A percentile compares a stretch with the other conserved stretches of the same genome.
These are phyloP conservation scores for Megacollybia marginata DNA, from an alignment of 768 basidiomycete genomes.

Conservation along the genomic window DNA sequence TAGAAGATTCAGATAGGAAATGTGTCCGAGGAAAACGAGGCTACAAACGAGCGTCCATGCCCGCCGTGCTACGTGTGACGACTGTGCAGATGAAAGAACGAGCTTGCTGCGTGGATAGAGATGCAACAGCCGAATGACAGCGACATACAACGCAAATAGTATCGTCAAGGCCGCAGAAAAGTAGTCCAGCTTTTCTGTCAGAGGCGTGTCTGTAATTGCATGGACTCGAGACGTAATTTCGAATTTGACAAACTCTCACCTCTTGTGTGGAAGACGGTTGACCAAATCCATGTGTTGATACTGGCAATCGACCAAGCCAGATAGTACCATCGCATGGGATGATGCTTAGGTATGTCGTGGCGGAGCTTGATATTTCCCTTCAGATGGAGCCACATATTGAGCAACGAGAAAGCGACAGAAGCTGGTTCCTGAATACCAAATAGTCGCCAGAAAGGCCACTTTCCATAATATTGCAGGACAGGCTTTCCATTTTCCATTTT, in stretches of 20 bases:
- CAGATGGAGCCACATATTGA: conserved; percentile 74
- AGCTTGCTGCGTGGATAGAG: conserved; percentile 46
- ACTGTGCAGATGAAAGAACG: conserved; percentile 5
- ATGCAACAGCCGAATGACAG: conserved; percentile 69
- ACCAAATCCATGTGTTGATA: conserved; percentile 92
- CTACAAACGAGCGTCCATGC: conserved; percentile 48
- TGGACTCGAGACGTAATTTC: not conserved
- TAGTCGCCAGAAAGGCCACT: conserved; percentile 93
- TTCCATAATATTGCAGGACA: conserved; percentile 84
- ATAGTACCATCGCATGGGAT: conserved; percentile 71
- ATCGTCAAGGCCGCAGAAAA: conserved; percentile 89
- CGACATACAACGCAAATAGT: conserved; percentile 71
- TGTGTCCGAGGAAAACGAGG: conserved; percentile 56
- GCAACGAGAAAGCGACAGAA: conserved; percentile 82
- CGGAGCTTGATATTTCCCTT: conserved; percentile 47
- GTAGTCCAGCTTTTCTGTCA: conserved; percentile 90
- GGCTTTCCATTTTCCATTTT: conserved; percentile 32
- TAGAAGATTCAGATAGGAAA: conserved; percentile 69
- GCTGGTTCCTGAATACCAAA: conserved; percentile 93
- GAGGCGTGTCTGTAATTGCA: conserved; percentile 44
- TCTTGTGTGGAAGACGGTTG: conserved; percentile 85
- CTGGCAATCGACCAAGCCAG: conserved; percentile 58
- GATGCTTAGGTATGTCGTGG: conserved; percentile 37
- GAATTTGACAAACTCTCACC: conserved; percentile 39
- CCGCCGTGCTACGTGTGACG: conserved; percentile 8